These are phyloP conservation scores for Pistacia vera DNA, from an alignment of 345 rosid genomes.

Conservation along the genomic window DNA sequence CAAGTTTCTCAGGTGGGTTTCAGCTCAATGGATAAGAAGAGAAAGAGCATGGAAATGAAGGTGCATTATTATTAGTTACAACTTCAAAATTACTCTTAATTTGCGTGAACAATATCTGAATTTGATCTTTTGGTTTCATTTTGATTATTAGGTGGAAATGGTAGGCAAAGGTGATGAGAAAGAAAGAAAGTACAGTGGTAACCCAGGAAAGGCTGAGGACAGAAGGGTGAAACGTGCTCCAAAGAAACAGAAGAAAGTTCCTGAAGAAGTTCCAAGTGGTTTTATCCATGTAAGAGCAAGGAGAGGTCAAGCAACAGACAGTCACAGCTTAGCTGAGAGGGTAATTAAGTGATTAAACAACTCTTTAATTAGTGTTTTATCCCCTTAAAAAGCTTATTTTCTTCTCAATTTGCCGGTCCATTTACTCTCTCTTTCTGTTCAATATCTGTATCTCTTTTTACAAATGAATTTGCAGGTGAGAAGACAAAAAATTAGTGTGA, in stretches of 20 bases:
- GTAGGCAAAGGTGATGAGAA: not conserved
- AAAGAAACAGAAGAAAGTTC: conserved; percentile 20
- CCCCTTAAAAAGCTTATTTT: too few relatives aligned
- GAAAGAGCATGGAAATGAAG: not conserved
- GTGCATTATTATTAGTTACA: not conserved
- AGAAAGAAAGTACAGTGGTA: not conserved
- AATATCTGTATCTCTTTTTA: not conserved
- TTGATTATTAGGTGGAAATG: conserved; percentile 4
- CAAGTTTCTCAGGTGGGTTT: not conserved
- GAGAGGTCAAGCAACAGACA: conserved; percentile 54
- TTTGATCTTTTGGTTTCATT: not conserved
- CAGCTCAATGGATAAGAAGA: conserved; percentile 1
- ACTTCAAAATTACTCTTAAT: too few relatives aligned
- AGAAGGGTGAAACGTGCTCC: not conserved
- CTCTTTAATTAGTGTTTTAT: not conserved
- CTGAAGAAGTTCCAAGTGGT: conserved; percentile 18
- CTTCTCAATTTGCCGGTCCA: too few relatives aligned
- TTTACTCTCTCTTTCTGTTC: too few relatives aligned
- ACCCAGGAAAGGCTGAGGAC: not conserved
- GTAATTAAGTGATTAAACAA: conserved; percentile 20
- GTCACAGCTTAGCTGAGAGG: conserved; percentile 60
- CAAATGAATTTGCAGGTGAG: conserved; percentile 37
- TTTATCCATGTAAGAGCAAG: conserved; percentile 57
- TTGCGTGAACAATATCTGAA: too few relatives aligned
- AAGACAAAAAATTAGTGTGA: conserved; percentile 48